Evolutionary conservation across 73 alveolate genomes (phyloP).

Genomic region (Tetrahymena malaccensis): DNA sequence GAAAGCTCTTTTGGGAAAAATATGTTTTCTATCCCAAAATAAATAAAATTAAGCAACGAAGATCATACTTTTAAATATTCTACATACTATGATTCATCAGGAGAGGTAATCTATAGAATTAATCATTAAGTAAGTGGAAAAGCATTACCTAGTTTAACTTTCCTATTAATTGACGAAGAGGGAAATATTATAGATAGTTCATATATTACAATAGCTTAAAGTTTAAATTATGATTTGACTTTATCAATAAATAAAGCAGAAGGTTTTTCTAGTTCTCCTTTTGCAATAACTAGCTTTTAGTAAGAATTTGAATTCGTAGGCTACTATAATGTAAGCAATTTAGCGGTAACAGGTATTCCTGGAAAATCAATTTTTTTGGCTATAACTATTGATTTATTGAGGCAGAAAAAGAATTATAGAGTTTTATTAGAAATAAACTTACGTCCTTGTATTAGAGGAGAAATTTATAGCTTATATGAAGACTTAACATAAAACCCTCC

Average conservation of each 20-base stretch:
- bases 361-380: background rate
- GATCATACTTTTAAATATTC: background rate
- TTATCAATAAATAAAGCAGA: background rate
- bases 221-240: background rate
- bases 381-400: background rate
- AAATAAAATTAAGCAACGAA: background rate
- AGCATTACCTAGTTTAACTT: background rate
- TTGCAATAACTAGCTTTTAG: background rate
- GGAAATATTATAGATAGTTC: background rate
- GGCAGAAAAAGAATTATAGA: background rate
- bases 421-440: background rate
- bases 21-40: background rate
- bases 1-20: background rate
- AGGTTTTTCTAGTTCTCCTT: background rate
- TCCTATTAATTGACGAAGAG: background rate
- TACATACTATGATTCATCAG: background rate
- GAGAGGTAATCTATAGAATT: background rate
- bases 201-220: background rate
- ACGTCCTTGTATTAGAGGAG: background rate
- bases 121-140: background rate
- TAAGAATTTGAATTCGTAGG: background rate
- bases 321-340: background rate
- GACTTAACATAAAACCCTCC: background rate
- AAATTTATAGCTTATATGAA: background rate
- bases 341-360: background rate